Percentiles rank a stretch among this genome's conserved stretches.
Evolutionary conservation across 768 basidiomycete species (phyloP).

Genomic region (Lyophyllum atratum): DNA sequence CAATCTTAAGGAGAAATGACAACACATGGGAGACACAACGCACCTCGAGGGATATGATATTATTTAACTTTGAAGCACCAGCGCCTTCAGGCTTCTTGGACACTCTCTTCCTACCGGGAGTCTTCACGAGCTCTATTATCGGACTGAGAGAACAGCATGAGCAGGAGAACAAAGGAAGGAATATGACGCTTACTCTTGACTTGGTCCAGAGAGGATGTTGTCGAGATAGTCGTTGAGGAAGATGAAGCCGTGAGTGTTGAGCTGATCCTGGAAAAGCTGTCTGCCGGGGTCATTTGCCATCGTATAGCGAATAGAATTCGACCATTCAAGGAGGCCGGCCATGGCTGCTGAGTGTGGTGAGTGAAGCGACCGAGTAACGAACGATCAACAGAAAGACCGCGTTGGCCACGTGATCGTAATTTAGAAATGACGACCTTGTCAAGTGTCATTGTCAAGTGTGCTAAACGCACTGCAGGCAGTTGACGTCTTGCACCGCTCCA

Average conservation of each 20-base stretch:
- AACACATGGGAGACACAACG: not conserved
- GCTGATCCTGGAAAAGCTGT: constrained; percentile 69
- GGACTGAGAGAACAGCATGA: constrained; percentile 41
- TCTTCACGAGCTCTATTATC: constrained; percentile 81
- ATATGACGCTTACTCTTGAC: constrained; percentile 56
- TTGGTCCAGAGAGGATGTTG: constrained; percentile 65
- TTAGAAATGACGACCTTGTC: too few species aligned
- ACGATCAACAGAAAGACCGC: constrained; percentile 2
- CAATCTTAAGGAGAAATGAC: not conserved
- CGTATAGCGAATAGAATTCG: constrained; percentile 60
- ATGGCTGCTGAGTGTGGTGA: constrained; percentile 4
- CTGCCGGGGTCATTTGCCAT: constrained; percentile 77
- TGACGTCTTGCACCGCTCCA: too few species aligned
- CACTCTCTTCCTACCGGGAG: constrained; percentile 73
- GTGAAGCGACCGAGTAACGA: not conserved
- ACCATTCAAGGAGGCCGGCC: constrained; percentile 68
- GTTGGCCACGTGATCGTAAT: constrained; percentile 15
- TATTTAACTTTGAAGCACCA: constrained; percentile 45
- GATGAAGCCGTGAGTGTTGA: constrained; percentile 74
- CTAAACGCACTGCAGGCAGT: too few species aligned
- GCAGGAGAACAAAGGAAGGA: not conserved
- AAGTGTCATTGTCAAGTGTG: too few species aligned
- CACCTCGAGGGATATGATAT: constrained; percentile 49
- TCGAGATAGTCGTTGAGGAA: constrained; percentile 82
- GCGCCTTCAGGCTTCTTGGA: constrained; percentile 50